A percentile compares a stretch with the other conserved stretches of the same genome.
Conservation (phyloP, 139 green algal species). For the Eudorina sp. region DNA sequence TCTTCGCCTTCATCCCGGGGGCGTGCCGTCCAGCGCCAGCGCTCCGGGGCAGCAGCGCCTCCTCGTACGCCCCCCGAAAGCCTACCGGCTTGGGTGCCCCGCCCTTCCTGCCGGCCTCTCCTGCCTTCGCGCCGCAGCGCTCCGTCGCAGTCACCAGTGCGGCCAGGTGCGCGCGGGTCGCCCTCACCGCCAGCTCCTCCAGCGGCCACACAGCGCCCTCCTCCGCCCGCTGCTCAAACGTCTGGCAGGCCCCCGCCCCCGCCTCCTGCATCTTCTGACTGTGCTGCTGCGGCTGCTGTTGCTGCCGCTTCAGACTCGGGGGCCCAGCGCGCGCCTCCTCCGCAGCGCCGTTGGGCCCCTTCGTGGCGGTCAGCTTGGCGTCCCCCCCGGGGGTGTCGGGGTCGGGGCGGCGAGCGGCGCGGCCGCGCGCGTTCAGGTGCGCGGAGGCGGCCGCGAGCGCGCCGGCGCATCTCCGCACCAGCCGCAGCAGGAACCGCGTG, state of each 20-base stretch:
- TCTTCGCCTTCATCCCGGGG: not conserved
- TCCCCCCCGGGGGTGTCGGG: no score
- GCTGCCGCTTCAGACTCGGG: not conserved
- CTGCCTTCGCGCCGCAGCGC: not conserved
- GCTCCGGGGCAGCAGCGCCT: not conserved
- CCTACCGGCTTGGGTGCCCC: not conserved
- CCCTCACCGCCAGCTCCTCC: not conserved
- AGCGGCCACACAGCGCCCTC: not conserved
- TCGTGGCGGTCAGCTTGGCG: not conserved
- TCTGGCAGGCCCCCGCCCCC: not conserved
- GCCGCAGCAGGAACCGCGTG: not conserved
- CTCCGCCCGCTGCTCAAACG: not conserved
- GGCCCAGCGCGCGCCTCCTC: not conserved
- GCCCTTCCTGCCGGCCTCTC: not conserved
- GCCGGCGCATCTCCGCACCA: not conserved
- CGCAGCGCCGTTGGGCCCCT: not conserved
- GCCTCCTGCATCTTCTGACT: not conserved
- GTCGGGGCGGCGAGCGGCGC: no score
- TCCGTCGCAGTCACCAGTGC: not conserved
- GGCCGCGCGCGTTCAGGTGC: not conserved
- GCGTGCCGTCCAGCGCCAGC: not conserved
- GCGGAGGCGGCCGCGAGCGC: not conserved
- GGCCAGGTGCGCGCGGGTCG: not conserved
- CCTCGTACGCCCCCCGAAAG: not conserved
- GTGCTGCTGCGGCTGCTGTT: not conserved